These are phyloP conservation scores for Solanum clarkiae DNA, from an alignment of 257 asterid species.

Conservation along the genomic window DNA sequence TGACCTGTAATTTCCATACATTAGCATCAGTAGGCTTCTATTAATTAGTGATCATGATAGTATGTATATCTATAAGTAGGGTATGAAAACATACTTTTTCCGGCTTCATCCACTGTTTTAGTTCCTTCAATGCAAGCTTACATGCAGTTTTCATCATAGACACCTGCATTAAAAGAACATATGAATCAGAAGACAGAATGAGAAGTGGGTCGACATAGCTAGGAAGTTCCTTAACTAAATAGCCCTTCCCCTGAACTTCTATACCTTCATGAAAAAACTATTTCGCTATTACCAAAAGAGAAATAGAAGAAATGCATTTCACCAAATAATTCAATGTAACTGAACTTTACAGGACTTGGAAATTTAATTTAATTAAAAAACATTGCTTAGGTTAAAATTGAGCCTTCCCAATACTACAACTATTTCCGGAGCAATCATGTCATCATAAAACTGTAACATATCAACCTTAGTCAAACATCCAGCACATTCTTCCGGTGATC, in stretches of 20 bases:
- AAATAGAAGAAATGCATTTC: background rate
- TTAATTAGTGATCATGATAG: background rate
- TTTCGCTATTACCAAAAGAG: background rate
- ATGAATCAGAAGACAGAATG: background rate
- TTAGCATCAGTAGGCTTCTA: background rate
- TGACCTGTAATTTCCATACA: constrained; percentile 37
- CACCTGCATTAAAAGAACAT: constrained; percentile 25
- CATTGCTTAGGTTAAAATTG: background rate
- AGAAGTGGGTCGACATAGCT: background rate
- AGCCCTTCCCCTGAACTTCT: background rate
- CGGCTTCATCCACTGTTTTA: constrained; percentile 72
- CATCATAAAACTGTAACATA: background rate
- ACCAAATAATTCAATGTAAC: background rate
- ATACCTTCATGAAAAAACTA: background rate
- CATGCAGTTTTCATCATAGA: constrained; percentile 31
- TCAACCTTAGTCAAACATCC: background rate
- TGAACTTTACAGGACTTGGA: background rate
- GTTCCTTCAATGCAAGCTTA: constrained; percentile 48
- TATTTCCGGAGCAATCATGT: background rate
- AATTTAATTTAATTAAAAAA: background rate
- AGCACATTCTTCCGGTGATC: background rate
- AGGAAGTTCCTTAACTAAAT: background rate
- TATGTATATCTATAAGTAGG: background rate
- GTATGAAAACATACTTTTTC: constrained; percentile 34
- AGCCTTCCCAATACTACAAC: background rate